These are phyloP conservation scores for Pestalotiopsis sp. DNA, from an alignment of 2,329 filamentous ascomycete genomes.

Conservation along the genomic window DNA sequence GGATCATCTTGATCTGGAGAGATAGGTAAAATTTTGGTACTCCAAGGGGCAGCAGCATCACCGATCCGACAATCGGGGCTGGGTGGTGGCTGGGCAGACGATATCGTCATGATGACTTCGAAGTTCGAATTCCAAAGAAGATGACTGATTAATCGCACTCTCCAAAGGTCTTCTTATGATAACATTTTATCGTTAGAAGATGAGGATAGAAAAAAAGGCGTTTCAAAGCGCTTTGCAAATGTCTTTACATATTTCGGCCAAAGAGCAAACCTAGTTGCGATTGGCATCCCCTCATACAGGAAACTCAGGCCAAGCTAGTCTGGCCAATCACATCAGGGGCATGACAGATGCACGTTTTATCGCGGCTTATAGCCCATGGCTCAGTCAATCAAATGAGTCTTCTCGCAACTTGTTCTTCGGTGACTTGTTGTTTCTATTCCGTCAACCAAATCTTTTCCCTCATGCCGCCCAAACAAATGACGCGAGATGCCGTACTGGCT, in stretches of 20 bases:
- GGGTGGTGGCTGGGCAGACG: not conserved
- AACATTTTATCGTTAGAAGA: not conserved
- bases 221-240: not conserved
- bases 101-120: not conserved
- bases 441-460: not conserved
- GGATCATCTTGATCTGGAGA: not conserved
- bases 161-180: not conserved
- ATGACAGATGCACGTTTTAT: not conserved
- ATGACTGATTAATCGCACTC: not conserved
- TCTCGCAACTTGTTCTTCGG: not conserved
- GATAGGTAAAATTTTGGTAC: not conserved
- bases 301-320: not conserved
- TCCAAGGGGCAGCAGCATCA: not conserved
- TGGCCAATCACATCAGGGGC: not conserved
- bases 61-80: not conserved
- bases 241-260: not conserved
- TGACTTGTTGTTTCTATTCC: not conserved
- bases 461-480: not conserved
- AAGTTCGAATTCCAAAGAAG: too few relatives aligned
- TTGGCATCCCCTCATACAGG: not conserved
- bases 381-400: not conserved
- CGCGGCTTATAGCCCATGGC: not conserved
- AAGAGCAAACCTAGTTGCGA: not conserved
- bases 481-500: not conserved
- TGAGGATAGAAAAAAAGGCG: not conserved